Evolutionary conservation across 2,329 filamentous ascomycete species (phyloP).

Genomic region (Xylariomycetidae sp.): DNA sequence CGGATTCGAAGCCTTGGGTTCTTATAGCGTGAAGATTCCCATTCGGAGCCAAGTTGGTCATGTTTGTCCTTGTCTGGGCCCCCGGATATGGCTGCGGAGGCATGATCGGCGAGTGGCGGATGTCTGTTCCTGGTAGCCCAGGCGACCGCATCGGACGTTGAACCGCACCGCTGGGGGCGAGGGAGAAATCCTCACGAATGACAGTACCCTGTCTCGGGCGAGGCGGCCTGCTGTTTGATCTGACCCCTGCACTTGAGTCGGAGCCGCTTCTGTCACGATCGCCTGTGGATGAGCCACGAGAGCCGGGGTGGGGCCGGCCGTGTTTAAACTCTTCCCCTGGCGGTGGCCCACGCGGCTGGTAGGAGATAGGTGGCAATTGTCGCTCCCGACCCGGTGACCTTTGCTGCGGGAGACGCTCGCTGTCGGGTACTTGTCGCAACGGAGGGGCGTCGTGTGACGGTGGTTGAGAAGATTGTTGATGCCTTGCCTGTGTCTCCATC

Average conservation of each 20-base stretch:
- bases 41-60: conserved; percentile 19
- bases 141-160: conserved; percentile 37
- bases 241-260: conserved; percentile 44
- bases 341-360: conserved; percentile 34
- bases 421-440: conserved; percentile 14
- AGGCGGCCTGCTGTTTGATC: conserved; percentile 34
- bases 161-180: conserved; percentile 18
- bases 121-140: conserved; percentile 44
- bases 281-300: conserved; percentile 20
- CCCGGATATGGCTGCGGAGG: conserved; percentile 37
- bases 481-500: conserved; percentile 41
- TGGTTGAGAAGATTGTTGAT: conserved; percentile 27
- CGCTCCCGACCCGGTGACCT: conserved; percentile 40
- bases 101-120: conserved; percentile 43
- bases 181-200: conserved; percentile 33
- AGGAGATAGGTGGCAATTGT: conserved; percentile 39
- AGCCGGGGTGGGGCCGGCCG: conserved; percentile 17
- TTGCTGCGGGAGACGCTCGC: conserved; percentile 22
- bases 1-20: conserved; percentile 31
- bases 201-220: conserved; percentile 34
- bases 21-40: conserved; percentile 31
- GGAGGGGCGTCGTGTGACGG: conserved; percentile 14
- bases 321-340: conserved; percentile 39
- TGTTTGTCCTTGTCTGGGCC: conserved; percentile 17
- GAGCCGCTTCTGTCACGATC: conserved; percentile 53